Conservation (phyloP, 352 stramenopile species). For the Pythium rishiriense region DNA sequence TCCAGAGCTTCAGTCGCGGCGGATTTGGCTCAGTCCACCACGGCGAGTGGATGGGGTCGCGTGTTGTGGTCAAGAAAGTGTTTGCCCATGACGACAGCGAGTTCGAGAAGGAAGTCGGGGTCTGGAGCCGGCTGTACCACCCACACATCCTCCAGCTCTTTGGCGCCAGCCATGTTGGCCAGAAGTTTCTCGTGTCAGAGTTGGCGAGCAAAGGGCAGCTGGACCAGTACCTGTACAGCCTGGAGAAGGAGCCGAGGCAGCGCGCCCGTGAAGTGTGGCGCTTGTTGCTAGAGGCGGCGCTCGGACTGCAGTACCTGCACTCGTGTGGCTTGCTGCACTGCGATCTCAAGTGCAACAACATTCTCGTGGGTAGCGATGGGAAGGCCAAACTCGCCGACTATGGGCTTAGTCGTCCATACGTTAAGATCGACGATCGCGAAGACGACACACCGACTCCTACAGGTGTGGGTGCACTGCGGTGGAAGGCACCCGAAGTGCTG, state of each 20-base stretch:
- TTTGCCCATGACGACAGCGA: slow-evolving; percentile 1
- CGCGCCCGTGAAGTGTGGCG: slow-evolving; percentile 19
- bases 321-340: slow-evolving; percentile 33
- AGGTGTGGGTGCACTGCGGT: background rate
- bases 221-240: slow-evolving; percentile 32
- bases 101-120: slow-evolving; percentile 34
- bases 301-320: slow-evolving; percentile 75
- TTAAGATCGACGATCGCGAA: no score
- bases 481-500: slow-evolving; percentile 14
- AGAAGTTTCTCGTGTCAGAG: slow-evolving; percentile 42
- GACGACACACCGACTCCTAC: no score
- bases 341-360: slow-evolving; percentile 25
- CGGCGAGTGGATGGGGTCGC: slow-evolving; percentile 32
- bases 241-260: background rate
- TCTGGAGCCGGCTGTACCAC: slow-evolving; percentile 37
- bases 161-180: slow-evolving; percentile 40
- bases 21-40: slow-evolving; percentile 31
- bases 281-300: slow-evolving; percentile 37
- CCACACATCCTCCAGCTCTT: slow-evolving; percentile 39
- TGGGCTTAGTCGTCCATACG: no score
- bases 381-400: slow-evolving; percentile 22
- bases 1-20: slow-evolving; percentile 21
- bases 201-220: slow-evolving; percentile 41
- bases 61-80: slow-evolving; percentile 40
- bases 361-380: slow-evolving; percentile 31